Conservation (phyloP, 768 basidiomycete species). For the Leccinellum luteum region DNA sequence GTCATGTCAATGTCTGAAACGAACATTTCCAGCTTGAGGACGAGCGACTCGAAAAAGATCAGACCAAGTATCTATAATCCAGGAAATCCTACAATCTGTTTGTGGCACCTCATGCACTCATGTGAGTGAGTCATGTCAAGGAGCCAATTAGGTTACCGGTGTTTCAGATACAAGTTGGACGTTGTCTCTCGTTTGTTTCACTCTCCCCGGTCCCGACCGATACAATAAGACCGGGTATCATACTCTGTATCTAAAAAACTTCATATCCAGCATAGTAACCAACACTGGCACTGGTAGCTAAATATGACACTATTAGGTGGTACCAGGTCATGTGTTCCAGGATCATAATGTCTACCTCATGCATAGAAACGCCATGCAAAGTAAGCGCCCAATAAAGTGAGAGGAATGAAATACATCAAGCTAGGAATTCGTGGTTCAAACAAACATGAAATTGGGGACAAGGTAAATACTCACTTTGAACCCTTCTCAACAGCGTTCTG, state of each 20-base stretch:
- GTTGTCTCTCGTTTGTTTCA: neutral
- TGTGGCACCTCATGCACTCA: neutral
- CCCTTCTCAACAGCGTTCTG: conserved; percentile 56
- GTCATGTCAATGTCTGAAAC: conserved; percentile 1
- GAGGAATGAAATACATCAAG: conserved; percentile 82
- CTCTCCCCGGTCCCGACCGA: neutral
- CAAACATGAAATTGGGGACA: neutral
- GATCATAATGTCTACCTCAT: conserved; percentile 11
- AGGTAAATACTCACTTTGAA: conserved; percentile 54
- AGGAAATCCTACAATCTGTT: neutral
- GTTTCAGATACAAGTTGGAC: neutral
- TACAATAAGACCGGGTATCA: neutral
- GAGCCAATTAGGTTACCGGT: neutral
- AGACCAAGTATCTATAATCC: neutral
- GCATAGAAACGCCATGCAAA: conserved; percentile 82
- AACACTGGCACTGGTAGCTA: conserved; percentile 11
- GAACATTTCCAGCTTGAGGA: conserved; percentile 25
- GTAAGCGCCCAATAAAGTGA: conserved; percentile 77
- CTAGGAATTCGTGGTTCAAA: conserved; percentile 33
- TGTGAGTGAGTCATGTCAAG: no score
- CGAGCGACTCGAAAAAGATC: conserved; percentile 24
- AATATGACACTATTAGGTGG: conserved; percentile 6
- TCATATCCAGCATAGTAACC: conserved; percentile 21
- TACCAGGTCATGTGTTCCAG: neutral
- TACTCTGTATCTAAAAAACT: neutral